Evolutionary conservation across 805 yeast genomes (phyloP).

Genomic region (Cyberlindnera mycetangii): DNA sequence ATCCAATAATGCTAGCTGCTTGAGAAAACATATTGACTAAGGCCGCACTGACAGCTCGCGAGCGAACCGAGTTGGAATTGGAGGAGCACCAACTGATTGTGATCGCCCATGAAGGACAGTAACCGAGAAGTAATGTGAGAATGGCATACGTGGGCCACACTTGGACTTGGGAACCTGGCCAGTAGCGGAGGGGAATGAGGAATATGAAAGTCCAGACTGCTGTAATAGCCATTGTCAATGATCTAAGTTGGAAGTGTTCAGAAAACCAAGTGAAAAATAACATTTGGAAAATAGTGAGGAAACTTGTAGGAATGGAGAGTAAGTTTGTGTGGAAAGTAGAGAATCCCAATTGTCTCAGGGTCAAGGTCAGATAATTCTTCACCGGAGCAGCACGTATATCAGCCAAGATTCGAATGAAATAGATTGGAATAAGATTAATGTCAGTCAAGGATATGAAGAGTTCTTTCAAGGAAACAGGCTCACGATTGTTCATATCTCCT

Average conservation of each 20-base stretch:
- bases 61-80: constrained; percentile 60
- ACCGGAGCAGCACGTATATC: constrained; percentile 38
- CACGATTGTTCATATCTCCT: constrained; percentile 64
- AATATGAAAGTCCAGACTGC: constrained; percentile 38
- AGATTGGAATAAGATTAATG: constrained; percentile 55
- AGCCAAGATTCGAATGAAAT: constrained; percentile 42
- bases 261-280: constrained; percentile 36
- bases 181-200: constrained; percentile 34
- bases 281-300: constrained; percentile 36
- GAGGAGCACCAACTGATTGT: constrained; percentile 59
- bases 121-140: constrained; percentile 35
- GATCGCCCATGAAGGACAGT: constrained; percentile 52
- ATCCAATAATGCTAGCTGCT: constrained; percentile 49
- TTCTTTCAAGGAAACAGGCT: constrained; percentile 42
- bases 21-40: constrained; percentile 64
- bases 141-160: constrained; percentile 43
- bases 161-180: constrained; percentile 39
- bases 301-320: constrained; percentile 48
- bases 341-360: constrained; percentile 49
- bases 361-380: constrained; percentile 45
- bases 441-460: constrained; percentile 42
- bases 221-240: constrained; percentile 30
- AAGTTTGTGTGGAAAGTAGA: constrained; percentile 49
- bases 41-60: constrained; percentile 64
- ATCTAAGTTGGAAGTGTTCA: constrained; percentile 34